Percentiles rank a stretch among this genome's conserved stretches.
Conservation (phyloP, 176 grass and related monocot species). For the Musa troglodytarum region DNA sequence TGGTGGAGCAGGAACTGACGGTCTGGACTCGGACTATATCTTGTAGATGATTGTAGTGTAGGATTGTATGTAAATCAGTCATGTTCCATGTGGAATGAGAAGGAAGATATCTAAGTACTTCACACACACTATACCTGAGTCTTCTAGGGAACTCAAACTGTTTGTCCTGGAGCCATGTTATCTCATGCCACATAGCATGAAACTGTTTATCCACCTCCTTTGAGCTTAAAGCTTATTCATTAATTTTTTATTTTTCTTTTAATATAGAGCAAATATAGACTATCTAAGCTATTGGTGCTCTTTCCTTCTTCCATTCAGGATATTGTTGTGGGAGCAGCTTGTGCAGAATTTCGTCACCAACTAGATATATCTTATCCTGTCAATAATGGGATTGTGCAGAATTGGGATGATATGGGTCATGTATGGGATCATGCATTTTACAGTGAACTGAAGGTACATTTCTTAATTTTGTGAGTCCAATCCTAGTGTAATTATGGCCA, state of each 20-base stretch:
- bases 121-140: background rate
- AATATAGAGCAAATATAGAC: background rate
- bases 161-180: background rate
- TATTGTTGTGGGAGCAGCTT: conserved; percentile 90
- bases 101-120: background rate
- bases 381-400: conserved; percentile 90
- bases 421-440: conserved; percentile 97
- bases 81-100: background rate
- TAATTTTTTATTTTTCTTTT: background rate
- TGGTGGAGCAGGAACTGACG: conserved; percentile 84
- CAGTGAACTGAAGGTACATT: conserved; percentile 81
- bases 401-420: conserved; percentile 98
- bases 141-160: background rate
- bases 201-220: background rate
- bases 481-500: background rate
- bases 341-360: conserved; percentile 90
- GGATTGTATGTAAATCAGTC: background rate
- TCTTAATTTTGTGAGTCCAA: background rate
- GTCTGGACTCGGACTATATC: conserved; percentile 15
- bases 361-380: conserved; percentile 95
- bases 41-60: background rate
- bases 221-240: background rate
- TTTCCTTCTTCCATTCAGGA: conserved; percentile 32
- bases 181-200: background rate
- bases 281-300: background rate